These are phyloP conservation scores for Cryphonectria radicalis DNA, from an alignment of 2,329 filamentous ascomycete species.

Conservation along the genomic window DNA sequence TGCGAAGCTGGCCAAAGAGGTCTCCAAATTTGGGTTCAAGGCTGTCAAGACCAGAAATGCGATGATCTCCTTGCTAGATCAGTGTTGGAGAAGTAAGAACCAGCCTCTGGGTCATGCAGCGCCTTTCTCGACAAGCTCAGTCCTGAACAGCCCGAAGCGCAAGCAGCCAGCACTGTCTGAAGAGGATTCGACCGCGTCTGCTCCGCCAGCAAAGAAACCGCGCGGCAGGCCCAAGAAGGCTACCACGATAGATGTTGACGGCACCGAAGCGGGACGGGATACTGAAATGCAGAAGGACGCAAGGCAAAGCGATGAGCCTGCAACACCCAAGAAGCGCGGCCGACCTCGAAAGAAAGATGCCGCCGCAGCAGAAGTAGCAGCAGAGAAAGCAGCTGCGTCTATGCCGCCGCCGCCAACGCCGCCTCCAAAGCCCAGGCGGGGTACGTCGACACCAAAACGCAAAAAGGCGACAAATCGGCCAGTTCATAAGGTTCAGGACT, in stretches of 20 bases:
- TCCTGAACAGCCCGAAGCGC: conserved; percentile 21
- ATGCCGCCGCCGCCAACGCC: conserved; percentile 26
- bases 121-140: conserved; percentile 32
- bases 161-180: conserved; percentile 27
- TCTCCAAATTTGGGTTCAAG: conserved; percentile 73
- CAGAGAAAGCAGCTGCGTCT: conserved; percentile 12
- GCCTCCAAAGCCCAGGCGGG: conserved; percentile 29
- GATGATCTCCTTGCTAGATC: conserved; percentile 71
- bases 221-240: conserved; percentile 43
- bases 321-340: conserved; percentile 45
- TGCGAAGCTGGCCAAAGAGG: conserved; percentile 62
- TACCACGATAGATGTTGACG: conserved; percentile 24
- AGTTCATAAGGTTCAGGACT: conserved; percentile 56
- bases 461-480: conserved; percentile 33
- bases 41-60: conserved; percentile 67
- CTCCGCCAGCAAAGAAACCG: conserved; percentile 29
- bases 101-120: conserved; percentile 26
- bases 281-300: conserved; percentile 22
- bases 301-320: conserved; percentile 34
- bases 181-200: not conserved
- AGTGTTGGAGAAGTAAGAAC: conserved; percentile 71
- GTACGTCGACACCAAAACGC: conserved; percentile 35
- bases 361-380: conserved; percentile 20
- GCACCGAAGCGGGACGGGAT: no score
- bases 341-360: conserved; percentile 45